These are phyloP conservation scores for Fraxinus angustifolia DNA, from an alignment of 305 asterid species.

Conservation along the genomic window DNA sequence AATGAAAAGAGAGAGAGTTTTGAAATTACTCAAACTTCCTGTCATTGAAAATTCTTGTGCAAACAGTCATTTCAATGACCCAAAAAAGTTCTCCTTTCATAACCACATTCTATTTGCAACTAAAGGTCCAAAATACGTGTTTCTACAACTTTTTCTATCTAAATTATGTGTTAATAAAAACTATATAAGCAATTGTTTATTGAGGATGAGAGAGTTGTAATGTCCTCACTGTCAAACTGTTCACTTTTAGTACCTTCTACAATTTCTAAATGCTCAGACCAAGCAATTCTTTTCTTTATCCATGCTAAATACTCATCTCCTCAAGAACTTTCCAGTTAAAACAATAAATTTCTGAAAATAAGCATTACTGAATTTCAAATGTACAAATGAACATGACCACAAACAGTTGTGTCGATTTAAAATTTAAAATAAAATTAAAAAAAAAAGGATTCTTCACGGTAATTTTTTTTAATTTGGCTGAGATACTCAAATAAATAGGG, in stretches of 20 bases:
- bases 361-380: not conserved
- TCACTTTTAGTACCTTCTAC: not conserved
- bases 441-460: not conserved
- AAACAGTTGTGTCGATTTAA: not conserved
- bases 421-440: not conserved
- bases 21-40: not conserved
- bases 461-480: not conserved
- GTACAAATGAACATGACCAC: not conserved
- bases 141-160: not conserved
- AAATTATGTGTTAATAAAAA: not conserved
- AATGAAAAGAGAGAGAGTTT: not conserved
- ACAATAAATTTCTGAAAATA: not conserved
- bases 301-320: constrained; percentile 1
- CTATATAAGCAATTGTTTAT: not conserved
- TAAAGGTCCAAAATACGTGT: not conserved
- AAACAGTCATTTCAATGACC: not conserved
- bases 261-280: not conserved
- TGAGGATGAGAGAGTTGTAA: not conserved
- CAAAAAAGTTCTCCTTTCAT: not conserved
- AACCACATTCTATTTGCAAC: not conserved
- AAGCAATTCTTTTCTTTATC: not conserved
- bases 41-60: constrained; percentile 7
- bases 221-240: not conserved
- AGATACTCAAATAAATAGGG: not conserved
- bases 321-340: constrained; percentile 2